Base-by-base conservation (phyloP, 140 eudicot species). In the Senecio squalidus region DNA sequence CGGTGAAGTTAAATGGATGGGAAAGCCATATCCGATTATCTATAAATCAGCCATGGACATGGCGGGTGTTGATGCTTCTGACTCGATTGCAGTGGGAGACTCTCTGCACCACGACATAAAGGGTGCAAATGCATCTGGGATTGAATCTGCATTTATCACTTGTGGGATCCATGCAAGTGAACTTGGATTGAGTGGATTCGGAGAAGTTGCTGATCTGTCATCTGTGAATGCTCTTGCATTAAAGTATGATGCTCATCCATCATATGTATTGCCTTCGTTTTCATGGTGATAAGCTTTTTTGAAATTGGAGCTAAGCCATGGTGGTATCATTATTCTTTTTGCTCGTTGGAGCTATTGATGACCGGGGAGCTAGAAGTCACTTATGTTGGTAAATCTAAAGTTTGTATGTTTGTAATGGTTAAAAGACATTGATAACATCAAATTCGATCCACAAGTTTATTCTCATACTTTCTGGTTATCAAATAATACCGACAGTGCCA, bases 1-100 rank as follows among this genome's bases (percentile, higher is more conserved):
- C 17, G 98, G 98, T 40, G 94, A 91, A 83, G 98, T 91, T 58
- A 91, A 86, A 72, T 91, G 94, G 96, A 91, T 86, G 98, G 98
- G 98, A 47, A 91, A 91, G 63, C 96, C 98, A 40, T 86, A 75
- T 33, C 40, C 8, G 90, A 78, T 86, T 14, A 86, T 91, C 22
- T 91, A 91, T 50, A 69, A 83, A 65, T 76, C 92, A 53, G 98
- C 96, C 25, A 72, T 81, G 82, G 74, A 43, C 31, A 81, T 84
- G 85, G 91, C 70, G 15, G 94, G 91, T 58, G 86, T 76, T 20
- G 95, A 84, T 55, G 91, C 95, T 24, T 59, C 79, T 2, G 88
- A 86, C 62, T 81, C 92, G 18, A 76, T 86, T 72, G 92, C 95
- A 13, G 96, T 91, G 18, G 98, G 98, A 5, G 98, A 92, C 61